These are phyloP conservation scores for Hibiscus mutabilis DNA, from an alignment of 345 rosid species.

Conservation along the genomic window DNA sequence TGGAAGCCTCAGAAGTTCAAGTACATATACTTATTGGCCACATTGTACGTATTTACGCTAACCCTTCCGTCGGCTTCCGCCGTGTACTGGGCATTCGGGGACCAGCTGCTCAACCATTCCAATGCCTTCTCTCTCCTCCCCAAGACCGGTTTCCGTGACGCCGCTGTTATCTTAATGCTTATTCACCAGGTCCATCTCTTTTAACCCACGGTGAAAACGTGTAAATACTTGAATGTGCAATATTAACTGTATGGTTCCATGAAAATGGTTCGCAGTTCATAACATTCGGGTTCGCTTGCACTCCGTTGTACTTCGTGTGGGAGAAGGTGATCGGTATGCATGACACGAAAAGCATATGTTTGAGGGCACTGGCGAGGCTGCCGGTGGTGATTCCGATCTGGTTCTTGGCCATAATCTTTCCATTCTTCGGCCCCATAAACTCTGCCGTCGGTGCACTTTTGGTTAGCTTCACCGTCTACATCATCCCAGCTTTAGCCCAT, in stretches of 20 bases:
- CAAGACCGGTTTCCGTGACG: slow-evolving; percentile 64
- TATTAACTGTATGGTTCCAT: background rate
- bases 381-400: slow-evolving; percentile 97
- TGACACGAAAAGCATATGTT: slow-evolving; percentile 77
- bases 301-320: slow-evolving; percentile 97
- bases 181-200: slow-evolving; percentile 67
- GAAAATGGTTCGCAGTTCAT: slow-evolving; percentile 55
- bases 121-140: slow-evolving; percentile 95
- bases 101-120: slow-evolving; percentile 73
- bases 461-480: slow-evolving; percentile 97
- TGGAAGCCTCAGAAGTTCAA: slow-evolving; percentile 99
- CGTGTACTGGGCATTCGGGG: slow-evolving; percentile 99
- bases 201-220: background rate
- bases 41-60: slow-evolving; percentile 86
- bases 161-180: slow-evolving; percentile 94
- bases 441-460: slow-evolving; percentile 98
- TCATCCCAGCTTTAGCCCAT: slow-evolving; percentile 91
- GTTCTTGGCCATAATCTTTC: slow-evolving; percentile 98
- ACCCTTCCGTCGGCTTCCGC: slow-evolving; percentile 91
- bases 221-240: background rate
- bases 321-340: slow-evolving; percentile 99
- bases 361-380: slow-evolving; percentile 86
- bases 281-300: slow-evolving; percentile 97
- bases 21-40: slow-evolving; percentile 90
- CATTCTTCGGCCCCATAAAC: slow-evolving; percentile 95